phyloP scores from a whole-genome alignment of 192 early-diverging fungal genomes.

The Linnemannia hyalina region DNA sequence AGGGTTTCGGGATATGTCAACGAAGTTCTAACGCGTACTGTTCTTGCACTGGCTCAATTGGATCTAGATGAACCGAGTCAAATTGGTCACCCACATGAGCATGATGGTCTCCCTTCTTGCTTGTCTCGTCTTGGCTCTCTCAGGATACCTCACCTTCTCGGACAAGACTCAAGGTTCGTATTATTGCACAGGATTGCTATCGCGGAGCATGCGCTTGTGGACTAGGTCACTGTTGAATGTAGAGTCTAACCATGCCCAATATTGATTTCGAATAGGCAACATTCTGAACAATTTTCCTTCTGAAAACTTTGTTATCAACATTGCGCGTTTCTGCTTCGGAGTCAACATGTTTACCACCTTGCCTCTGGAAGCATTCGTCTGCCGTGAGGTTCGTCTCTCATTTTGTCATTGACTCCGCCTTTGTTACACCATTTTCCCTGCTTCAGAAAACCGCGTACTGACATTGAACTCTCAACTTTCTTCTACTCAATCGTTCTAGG shows the following conservation, averaged over 20 bases:
- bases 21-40: background rate
- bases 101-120: conserved; percentile 77
- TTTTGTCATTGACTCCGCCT: background rate
- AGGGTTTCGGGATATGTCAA: too few species aligned
- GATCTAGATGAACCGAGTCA: conserved; percentile 81
- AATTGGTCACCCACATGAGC: conserved; percentile 84
- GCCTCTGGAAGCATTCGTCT: conserved; percentile 92
- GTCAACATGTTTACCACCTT: conserved; percentile 97
- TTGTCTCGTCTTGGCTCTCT: conserved; percentile 78
- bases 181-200: background rate
- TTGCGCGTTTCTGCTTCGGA: conserved; percentile 88
- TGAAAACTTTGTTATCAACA: conserved; percentile 84
- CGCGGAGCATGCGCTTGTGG: too few species aligned
- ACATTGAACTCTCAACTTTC: background rate
- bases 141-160: conserved; percentile 85
- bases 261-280: conserved; percentile 68
- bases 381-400: conserved; percentile 73
- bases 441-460: background rate
- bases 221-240: too few species aligned
- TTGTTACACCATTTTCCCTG: background rate
- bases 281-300: conserved; percentile 91
- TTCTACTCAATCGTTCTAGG: conserved; percentile 41
- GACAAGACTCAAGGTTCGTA: conserved; percentile 81
- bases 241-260: background rate
- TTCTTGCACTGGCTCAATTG: background rate